A percentile compares a stretch with the other conserved stretches of the same genome.
These are phyloP conservation scores for Hanseniaspora nectarophila DNA, from an alignment of 805 yeast genomes.

Conservation along the genomic window DNA sequence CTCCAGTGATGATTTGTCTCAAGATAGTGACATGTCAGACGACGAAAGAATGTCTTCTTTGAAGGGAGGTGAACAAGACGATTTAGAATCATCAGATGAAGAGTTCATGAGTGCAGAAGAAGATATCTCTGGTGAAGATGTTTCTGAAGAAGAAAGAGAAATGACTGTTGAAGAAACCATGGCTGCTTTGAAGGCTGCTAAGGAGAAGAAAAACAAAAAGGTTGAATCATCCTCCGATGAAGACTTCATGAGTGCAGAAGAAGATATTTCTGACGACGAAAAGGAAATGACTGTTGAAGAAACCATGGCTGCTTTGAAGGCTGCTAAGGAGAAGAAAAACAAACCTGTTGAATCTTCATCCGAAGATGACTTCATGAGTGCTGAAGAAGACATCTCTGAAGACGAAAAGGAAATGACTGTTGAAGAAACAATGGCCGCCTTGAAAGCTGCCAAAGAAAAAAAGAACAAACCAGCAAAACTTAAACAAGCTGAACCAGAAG, in stretches of 20 bases:
- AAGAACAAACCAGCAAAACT: slow-evolving; percentile 15
- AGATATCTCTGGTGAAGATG: slow-evolving; percentile 23
- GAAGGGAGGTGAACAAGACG: no score
- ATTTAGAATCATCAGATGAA: no score
- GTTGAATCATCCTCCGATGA: not conserved
- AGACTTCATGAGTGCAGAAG: slow-evolving; percentile 17
- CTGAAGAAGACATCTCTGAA: slow-evolving; percentile 20
- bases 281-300: slow-evolving; percentile 28
- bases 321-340: slow-evolving; percentile 21
- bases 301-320: slow-evolving; percentile 29
- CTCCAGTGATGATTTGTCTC: not conserved
- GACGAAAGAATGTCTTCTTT: no score
- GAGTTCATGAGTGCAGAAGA: slow-evolving; percentile 23
- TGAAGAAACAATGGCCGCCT: slow-evolving; percentile 36
- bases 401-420: slow-evolving; percentile 29
- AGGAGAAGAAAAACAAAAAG: slow-evolving; percentile 18
- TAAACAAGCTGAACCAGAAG: slow-evolving; percentile 21
- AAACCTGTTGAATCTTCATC: not conserved
- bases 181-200: slow-evolving; percentile 27
- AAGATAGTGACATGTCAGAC: not conserved
- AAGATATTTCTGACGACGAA: slow-evolving; percentile 20
- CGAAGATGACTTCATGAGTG: slow-evolving; percentile 16
- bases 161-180: slow-evolving; percentile 30
- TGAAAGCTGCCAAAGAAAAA: slow-evolving; percentile 33
- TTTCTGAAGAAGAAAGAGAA: slow-evolving; percentile 21